Evolutionary conservation across 148 eudicot species (phyloP).

Genomic region (Selenicereus undatus): DNA sequence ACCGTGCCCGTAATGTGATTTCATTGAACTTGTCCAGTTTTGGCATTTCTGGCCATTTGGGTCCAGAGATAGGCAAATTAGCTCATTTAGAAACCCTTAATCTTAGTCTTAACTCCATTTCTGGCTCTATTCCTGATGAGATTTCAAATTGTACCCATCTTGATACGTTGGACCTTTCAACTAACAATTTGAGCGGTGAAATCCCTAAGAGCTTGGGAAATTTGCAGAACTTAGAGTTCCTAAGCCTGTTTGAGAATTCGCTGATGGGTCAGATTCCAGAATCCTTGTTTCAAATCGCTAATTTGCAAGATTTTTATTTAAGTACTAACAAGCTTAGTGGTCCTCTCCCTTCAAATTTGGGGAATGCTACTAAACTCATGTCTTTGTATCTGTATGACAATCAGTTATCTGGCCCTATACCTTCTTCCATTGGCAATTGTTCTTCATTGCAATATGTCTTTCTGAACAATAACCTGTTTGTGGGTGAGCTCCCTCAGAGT

Average conservation of each 20-base stretch:
- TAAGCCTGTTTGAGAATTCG: constrained; percentile 41
- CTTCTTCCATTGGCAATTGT: constrained; percentile 55
- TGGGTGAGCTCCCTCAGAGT: constrained; percentile 52
- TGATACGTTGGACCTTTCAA: constrained; percentile 37
- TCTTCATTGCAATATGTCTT: constrained; percentile 35
- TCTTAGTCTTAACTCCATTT: constrained; percentile 38
- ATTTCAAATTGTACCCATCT: constrained; percentile 46
- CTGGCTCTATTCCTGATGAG: constrained; percentile 48
- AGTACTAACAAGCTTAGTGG: constrained; percentile 50
- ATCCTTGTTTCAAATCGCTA: constrained; percentile 37
- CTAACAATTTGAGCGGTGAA: constrained; percentile 44
- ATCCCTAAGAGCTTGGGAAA: constrained; percentile 26
- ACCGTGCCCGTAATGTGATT: constrained; percentile 31
- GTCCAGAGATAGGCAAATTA: constrained; percentile 50
- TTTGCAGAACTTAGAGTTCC: constrained; percentile 19
- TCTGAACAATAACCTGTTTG: constrained; percentile 44
- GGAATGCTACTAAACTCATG: constrained; percentile 38
- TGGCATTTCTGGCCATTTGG: constrained; percentile 54
- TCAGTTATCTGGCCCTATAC: constrained; percentile 56
- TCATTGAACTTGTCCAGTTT: constrained; percentile 42
- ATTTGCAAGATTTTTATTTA: constrained; percentile 32
- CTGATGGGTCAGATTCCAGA: constrained; percentile 49
- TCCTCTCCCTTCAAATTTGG: constrained; percentile 48
- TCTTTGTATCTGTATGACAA: constrained; percentile 41
- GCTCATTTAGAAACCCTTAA: constrained; percentile 40